A percentile compares a stretch with the other conserved stretches of the same genome.
These are phyloP conservation scores for Cyathus striatus DNA, from an alignment of 768 basidiomycete species.

Conservation along the genomic window DNA sequence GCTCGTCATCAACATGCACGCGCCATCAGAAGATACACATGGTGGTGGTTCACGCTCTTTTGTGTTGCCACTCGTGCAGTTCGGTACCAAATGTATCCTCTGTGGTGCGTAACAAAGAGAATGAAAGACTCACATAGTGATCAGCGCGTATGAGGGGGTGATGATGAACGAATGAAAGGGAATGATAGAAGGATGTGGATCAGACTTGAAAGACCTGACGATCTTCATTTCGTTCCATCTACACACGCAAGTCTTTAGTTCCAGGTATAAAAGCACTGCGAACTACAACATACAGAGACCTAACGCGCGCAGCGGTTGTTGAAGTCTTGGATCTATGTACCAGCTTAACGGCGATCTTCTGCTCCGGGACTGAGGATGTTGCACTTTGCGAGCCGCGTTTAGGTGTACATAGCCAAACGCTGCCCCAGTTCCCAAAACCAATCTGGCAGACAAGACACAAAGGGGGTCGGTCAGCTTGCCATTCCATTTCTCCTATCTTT, in stretches of 20 bases:
- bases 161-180: constrained; percentile 93
- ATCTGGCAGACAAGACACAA: constrained; percentile 40
- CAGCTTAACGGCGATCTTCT: constrained; percentile 86
- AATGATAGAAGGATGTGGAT: constrained; percentile 89
- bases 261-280: not conserved
- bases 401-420: constrained; percentile 76
- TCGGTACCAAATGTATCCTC: too few species aligned
- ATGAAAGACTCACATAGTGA: constrained; percentile 70
- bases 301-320: constrained; percentile 84
- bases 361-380: constrained; percentile 29
- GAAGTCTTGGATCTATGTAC: constrained; percentile 84
- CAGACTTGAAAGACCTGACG: constrained; percentile 74
- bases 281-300: constrained; percentile 64
- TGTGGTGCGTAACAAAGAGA: too few species aligned
- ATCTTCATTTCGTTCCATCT: constrained; percentile 99
- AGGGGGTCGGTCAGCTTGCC: too few species aligned
- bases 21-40: too few species aligned
- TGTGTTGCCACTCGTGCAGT: too few species aligned
- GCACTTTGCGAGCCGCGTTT: constrained; percentile 37
- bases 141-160: constrained; percentile 84
- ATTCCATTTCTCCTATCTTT: too few species aligned
- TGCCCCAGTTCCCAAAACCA: constrained; percentile 92
- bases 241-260: not conserved
- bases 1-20: too few species aligned
- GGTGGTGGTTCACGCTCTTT: too few species aligned